phyloP scores from a whole-genome alignment of 495 filamentous ascomycete genomes.

The Lindgomyces ingoldianus region DNA sequence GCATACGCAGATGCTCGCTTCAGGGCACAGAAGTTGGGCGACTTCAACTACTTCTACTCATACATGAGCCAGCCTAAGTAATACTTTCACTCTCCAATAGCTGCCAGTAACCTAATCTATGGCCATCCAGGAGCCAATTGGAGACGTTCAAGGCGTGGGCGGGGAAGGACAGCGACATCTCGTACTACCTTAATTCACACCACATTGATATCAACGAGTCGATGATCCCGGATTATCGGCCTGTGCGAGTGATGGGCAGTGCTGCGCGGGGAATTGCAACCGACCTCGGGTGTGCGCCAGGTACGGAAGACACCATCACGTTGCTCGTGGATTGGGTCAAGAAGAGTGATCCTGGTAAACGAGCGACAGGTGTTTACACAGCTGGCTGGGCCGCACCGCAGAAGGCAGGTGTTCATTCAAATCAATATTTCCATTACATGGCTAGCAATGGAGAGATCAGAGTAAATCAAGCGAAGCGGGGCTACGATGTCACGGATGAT shows the following conservation, averaged over 20 bases:
- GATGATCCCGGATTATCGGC: conserved; percentile 81
- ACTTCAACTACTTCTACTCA: conserved; percentile 97
- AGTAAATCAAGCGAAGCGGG: conserved; percentile 89
- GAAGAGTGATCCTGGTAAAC: conserved; percentile 62
- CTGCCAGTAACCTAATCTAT: neutral
- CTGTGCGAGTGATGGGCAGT: conserved; percentile 75
- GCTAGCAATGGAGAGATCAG: conserved; percentile 79
- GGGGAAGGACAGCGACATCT: conserved; percentile 85
- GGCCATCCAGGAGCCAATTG: conserved; percentile 56
- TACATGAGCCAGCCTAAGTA: conserved; percentile 96
- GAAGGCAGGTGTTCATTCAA: conserved; percentile 86
- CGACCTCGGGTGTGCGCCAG: conserved; percentile 72
- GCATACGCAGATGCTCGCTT: conserved; percentile 85
- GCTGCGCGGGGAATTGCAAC: conserved; percentile 70
- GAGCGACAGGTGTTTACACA: conserved; percentile 89
- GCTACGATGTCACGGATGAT: conserved; percentile 91
- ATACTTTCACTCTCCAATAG: neutral
- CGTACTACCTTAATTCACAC: conserved; percentile 92
- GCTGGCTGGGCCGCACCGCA: conserved; percentile 94
- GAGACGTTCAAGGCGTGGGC: conserved; percentile 98
- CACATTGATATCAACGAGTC: conserved; percentile 88
- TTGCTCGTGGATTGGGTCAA: conserved; percentile 85
- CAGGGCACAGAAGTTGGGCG: conserved; percentile 70
- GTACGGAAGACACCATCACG: conserved; percentile 92
- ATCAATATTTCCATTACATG: conserved; percentile 96